phyloP scores from a whole-genome alignment of 768 basidiomycete genomes.

The Nidularia sp. region DNA sequence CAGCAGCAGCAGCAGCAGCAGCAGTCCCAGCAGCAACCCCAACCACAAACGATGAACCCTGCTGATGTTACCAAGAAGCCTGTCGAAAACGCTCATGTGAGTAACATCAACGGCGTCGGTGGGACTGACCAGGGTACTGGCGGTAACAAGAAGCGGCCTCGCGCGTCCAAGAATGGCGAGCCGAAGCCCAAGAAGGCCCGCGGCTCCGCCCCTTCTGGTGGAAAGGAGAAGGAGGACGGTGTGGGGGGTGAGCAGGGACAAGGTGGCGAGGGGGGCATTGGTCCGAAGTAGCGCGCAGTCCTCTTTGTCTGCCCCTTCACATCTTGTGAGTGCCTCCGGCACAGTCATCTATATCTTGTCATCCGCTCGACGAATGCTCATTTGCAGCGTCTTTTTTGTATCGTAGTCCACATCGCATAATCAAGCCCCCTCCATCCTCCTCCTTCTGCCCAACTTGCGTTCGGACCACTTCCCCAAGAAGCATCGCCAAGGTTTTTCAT shows the following conservation, averaged over 20 bases:
- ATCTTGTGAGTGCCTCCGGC: background rate
- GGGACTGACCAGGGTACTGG: conserved; percentile 8
- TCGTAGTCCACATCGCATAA: too few relatives aligned
- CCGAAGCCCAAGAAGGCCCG: conserved; percentile 25
- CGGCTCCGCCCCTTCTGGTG: conserved; percentile 4
- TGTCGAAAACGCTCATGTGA: conserved; percentile 7
- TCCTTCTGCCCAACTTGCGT: too few relatives aligned
- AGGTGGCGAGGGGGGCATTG: conserved; percentile 9
- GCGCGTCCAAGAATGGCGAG: conserved; percentile 23
- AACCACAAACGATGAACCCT: conserved; percentile 21
- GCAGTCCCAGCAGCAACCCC: too few relatives aligned
- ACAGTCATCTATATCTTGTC: too few relatives aligned
- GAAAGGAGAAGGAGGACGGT: conserved; percentile 14
- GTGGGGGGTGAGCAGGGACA: conserved; percentile 7
- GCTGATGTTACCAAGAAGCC: conserved; percentile 22
- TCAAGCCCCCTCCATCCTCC: too few relatives aligned
- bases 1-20: too few relatives aligned
- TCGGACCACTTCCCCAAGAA: too few relatives aligned
- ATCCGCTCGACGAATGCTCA: too few relatives aligned
- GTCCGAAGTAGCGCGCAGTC: too few relatives aligned
- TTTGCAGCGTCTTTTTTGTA: too few relatives aligned
- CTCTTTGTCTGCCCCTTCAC: background rate
- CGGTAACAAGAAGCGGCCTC: conserved; percentile 23
- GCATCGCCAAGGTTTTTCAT: background rate
- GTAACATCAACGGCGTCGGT: conserved; percentile 7